Evolutionary conservation across 345 rosid genomes (phyloP), one percentile per base, ranked within the genome.

Genomic region (Gossypium longicalyx): DNA sequence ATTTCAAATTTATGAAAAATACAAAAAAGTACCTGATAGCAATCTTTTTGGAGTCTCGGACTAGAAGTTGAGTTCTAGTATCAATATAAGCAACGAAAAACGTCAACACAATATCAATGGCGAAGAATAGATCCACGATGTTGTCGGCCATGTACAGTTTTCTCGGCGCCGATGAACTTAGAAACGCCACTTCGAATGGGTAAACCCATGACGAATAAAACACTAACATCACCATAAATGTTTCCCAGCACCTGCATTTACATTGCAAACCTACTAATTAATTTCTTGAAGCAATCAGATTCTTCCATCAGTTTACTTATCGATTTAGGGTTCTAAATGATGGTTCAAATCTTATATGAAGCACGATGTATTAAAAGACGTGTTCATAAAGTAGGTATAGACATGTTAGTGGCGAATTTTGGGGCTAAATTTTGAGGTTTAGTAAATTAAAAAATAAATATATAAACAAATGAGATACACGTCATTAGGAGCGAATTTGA

Each of bases 201-300:
- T 79, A 89, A 60, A 89, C 88, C 98, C 98, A 94, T 25, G 87
- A 90, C 0, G 97, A 80, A 86, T 94, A 94, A 13, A 88, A 87
- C 7, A 94, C 97, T 82, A 94, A 73, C 61, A 85, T 23, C 89
- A 89, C 95, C 98, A 94, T 94, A 23, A 82, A 86, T 52, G 89
- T 47, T 81, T 89, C 95, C 98, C 98, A 94, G 1, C 86, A 74
- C 94, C 98, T 94, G 83, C 80, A 81, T 16, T 2, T 9, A 19
- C 25, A 6, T 6, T 5, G 41, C 41, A 34, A 34, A 34, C 7
- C 41, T 5, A 34, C 41, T 34, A 34, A 34, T 5, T 34, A 34
- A 34, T 34, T 34, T 34, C 41, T 34, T 1, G 41, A 34, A 34
- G 5, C 7, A 34, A 5, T 34, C 41, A 0, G 7, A 5, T 34